A percentile compares a stretch with the other conserved stretches of the same genome.
Conservation (phyloP, 2,329 filamentous ascomycete species). For the Penicillium vulpinum region DNA sequence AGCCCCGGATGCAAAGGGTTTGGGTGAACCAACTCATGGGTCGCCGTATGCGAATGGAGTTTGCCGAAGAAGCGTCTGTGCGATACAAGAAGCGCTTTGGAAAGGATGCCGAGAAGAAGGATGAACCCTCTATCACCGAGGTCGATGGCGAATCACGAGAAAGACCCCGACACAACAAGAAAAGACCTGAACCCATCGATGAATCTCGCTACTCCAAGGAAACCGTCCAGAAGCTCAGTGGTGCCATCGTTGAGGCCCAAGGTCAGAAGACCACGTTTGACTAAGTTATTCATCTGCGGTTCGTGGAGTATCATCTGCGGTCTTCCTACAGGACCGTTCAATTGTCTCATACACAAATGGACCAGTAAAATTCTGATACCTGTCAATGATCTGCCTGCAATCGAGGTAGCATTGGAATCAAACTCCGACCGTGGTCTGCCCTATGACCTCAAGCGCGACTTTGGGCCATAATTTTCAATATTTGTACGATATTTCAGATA, state of each 20-base stretch:
- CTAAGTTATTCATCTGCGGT: slow-evolving; percentile 33
- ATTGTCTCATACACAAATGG: background rate
- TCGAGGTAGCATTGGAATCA: background rate
- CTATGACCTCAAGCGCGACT: background rate
- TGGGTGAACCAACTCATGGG: slow-evolving; percentile 85
- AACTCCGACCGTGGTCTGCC: background rate
- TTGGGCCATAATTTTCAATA: background rate
- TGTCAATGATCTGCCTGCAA: background rate
- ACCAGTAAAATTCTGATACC: background rate
- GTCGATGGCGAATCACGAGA: slow-evolving; percentile 28
- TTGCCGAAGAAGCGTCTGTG: slow-evolving; percentile 84
- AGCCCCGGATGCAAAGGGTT: slow-evolving; percentile 58
- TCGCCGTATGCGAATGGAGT: slow-evolving; percentile 80
- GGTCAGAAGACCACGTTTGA: slow-evolving; percentile 86
- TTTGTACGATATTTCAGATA: background rate
- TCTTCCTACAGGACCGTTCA: background rate
- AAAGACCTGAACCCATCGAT: slow-evolving; percentile 32
- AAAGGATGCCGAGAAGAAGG: slow-evolving; percentile 60
- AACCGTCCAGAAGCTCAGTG: slow-evolving; percentile 66
- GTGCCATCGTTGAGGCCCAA: slow-evolving; percentile 72
- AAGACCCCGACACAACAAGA: slow-evolving; percentile 26
- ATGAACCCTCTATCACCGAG: slow-evolving; percentile 21
- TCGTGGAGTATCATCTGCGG: background rate
- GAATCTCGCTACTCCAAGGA: slow-evolving; percentile 51
- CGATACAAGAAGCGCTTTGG: slow-evolving; percentile 94